Evolutionary conservation across 345 rosid genomes (phyloP), one percentile per base, ranked within the genome.

Genomic region (Hypericum androsaemum): DNA sequence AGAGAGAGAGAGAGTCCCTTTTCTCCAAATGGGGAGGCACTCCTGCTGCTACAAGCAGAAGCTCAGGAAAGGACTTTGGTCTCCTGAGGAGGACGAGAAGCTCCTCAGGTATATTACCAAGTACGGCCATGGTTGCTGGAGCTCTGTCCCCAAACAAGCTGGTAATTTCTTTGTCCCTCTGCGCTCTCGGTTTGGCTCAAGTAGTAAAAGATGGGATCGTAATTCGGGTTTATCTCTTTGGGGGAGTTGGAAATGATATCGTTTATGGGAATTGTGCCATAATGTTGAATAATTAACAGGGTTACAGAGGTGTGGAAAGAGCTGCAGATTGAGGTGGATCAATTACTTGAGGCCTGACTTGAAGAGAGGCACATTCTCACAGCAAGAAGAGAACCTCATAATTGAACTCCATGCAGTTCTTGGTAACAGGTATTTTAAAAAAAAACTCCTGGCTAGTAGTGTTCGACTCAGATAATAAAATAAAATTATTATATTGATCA

Each of bases 111-210:
- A 46, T 13, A 46, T 46, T 32, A 46, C 50, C 50, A 46, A 46
- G 28, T 46, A 10, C 50, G 50, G 50, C 32, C 50, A 46, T 46
- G 50, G 50, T 10, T 46, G 50, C 50, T 46, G 50, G 50, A 46
- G 50, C 50, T 46, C 50, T 14, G 50, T 46, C 50, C 50, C 50
- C 50, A 46, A 46, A 46, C 50, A 46, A 46, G 50, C 50, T 13
- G 50, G 50, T 46, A 46, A 2, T 13, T 46, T 14, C 15, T 1
- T n/a, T 41, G 11, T 10, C 10, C 6, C 15, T 17, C 47, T 7
- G 0, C 8, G 11, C 8, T 7, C 42, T 8, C 11, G 12, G 44
- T 41, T 9, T 22, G 32, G 32, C 32, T 22, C 32, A 22, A 22
- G 32, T 22, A 4, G 4, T 22, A 22, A 22, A 22, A 22, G 32